Base-by-base conservation (phyloP, 2,329 filamentous ascomycete genomes). In the Penicillium digitatum region DNA sequence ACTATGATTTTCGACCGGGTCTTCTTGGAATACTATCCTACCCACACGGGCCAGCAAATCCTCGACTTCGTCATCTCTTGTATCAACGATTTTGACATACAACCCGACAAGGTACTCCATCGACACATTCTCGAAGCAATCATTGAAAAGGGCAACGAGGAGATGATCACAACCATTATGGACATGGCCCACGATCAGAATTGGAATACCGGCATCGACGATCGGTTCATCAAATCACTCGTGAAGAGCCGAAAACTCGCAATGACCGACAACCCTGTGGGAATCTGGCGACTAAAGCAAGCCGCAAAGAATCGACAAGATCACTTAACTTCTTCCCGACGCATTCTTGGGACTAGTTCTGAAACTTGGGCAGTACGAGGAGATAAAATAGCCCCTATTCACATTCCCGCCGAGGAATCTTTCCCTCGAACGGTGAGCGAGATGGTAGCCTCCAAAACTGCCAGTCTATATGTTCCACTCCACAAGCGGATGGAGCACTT, bases 261-360 rank as follows among this genome's bases (percentile, higher is more conserved):
- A 43, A 67, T 71, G 51, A 68, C 73, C 55, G 61, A 67, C 16
- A 64, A 66, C 7, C 71, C 72, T 1, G 66, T 69, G 16, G 72
- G 74, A 5, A 65, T 74, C 46, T 76, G 73, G 73, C 67, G 72
- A 40, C 72, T 76, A 71, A 63, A 74, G 22, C 71, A 73, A 46
- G 69, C 72, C 9, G 71, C 73, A 10, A 69, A 71, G 43, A 58
- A 66, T 16, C 67, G 71, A 43, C 64, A 70, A 46, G 64, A 66
- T 10, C 63, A 69, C 44, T 61, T 66, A 26, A 61, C 72, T 39
- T 60, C 64, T 35, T 72, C 72, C 7, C 66, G 67, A 32, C 70
- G 68, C 32, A 64, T 76, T 24, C 61, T 76, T 38, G 74, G 73
- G 18, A 27, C 50, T 67, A 68, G 57, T 27, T 48, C 53, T 8